A percentile compares a stretch with the other conserved stretches of the same genome.
Evolutionary conservation across 345 rosid species (phyloP).

Genomic region (Melaleuca quinquenervia): DNA sequence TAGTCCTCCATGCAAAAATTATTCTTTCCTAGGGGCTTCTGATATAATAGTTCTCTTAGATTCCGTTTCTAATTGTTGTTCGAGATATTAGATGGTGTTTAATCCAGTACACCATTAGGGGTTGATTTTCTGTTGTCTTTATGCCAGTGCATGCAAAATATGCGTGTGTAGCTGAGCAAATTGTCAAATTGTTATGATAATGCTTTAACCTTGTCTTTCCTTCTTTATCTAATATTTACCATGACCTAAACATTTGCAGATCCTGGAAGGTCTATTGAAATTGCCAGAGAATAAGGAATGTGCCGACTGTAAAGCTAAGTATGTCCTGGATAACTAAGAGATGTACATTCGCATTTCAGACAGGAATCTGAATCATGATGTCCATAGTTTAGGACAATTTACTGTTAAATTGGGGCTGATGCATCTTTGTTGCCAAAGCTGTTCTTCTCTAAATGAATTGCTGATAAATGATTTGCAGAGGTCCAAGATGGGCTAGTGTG

Average conservation of each 20-base stretch:
- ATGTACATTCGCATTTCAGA: neutral
- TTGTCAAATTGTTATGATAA: neutral
- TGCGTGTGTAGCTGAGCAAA: neutral
- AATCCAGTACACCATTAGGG: neutral
- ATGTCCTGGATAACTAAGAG: constrained; percentile 13
- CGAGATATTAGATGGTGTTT: neutral
- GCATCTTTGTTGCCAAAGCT: neutral
- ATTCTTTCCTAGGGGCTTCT: neutral
- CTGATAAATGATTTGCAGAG: constrained; percentile 27
- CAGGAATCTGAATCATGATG: neutral
- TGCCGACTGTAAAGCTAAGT: constrained; percentile 98
- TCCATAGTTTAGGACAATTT: neutral
- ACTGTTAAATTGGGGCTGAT: neutral
- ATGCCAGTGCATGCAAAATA: neutral
- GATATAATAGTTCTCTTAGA: neutral
- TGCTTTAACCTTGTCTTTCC: neutral
- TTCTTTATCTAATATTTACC: neutral
- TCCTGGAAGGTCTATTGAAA: constrained; percentile 83
- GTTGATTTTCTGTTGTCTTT: neutral
- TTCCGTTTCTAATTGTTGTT: neutral
- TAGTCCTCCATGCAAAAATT: neutral
- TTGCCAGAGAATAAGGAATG: constrained; percentile 92
- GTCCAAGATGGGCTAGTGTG: constrained; percentile 99
- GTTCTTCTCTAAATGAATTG: neutral
- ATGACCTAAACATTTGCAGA: constrained; percentile 27